Percentiles rank a stretch among this genome's conserved stretches.
Conservation (phyloP, 2,329 filamentous ascomycete genomes). For the Stachybotrys echinatus region DNA sequence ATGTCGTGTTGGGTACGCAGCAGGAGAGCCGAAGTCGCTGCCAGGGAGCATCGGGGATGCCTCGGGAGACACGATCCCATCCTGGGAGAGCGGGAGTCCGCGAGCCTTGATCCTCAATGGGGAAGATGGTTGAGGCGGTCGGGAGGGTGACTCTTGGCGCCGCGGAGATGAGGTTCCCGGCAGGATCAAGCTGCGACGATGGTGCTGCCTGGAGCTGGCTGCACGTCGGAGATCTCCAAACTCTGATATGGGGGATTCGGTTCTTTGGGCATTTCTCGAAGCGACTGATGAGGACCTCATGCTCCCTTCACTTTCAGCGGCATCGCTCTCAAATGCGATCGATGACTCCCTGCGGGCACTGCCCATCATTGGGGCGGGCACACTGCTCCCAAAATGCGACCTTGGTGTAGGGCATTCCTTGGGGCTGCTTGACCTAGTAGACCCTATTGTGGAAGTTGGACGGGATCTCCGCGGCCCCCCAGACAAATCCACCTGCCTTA, state of each 20-base stretch:
- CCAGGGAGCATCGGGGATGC: conserved; percentile 81
- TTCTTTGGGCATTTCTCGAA: conserved; percentile 62
- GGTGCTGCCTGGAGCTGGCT: conserved; percentile 74
- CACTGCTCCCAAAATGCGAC: conserved; percentile 62
- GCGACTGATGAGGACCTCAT: conserved; percentile 73
- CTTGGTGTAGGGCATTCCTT: conserved; percentile 86
- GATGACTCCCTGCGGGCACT: conserved; percentile 68
- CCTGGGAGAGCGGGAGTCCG: conserved; percentile 50
- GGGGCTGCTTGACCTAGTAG: conserved; percentile 84
- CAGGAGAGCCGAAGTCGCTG: conserved; percentile 75
- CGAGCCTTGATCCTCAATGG: conserved; percentile 86
- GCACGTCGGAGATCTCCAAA: conserved; percentile 70
- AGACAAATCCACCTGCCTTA: conserved; percentile 35
- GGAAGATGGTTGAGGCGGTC: conserved; percentile 73
- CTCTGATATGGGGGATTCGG: conserved; percentile 88
- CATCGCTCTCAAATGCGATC: conserved; percentile 76
- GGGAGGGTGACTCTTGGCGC: conserved; percentile 83
- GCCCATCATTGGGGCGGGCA: conserved; percentile 51
- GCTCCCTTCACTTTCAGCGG: conserved; percentile 82
- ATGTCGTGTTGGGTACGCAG: conserved; percentile 55
- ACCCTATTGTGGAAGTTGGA: conserved; percentile 53
- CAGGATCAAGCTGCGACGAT: conserved; percentile 81
- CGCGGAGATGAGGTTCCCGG: conserved; percentile 73
- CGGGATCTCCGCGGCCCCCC: conserved; percentile 32
- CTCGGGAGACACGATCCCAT: conserved; percentile 75